Conservation (phyloP, 2,329 filamentous ascomycete genomes). For the Monosporascus sp. region DNA sequence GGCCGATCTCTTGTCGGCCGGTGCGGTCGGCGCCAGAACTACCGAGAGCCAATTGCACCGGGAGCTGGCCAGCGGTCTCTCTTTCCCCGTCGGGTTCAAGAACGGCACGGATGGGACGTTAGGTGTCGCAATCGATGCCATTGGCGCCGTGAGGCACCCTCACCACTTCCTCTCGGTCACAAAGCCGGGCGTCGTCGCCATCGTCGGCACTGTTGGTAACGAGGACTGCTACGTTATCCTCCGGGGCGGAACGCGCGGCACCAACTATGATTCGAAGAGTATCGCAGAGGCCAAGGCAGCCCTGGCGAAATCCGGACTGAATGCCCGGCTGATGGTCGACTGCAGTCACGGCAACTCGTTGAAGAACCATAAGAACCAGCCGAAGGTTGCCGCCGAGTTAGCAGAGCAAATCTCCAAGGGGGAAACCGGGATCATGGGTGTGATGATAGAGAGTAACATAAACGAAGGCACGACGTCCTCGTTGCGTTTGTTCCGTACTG, state of each 20-base stretch:
- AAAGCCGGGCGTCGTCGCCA: conserved; percentile 91
- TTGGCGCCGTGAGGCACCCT: conserved; percentile 84
- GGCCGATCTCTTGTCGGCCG: conserved; percentile 84
- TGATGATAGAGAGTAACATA: conserved; percentile 99
- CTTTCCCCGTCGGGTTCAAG: conserved; percentile 99
- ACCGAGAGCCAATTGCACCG: conserved; percentile 95
- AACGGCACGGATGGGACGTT: conserved; percentile 94
- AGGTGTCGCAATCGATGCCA: conserved; percentile 88
- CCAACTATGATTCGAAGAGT: conserved; percentile 86
- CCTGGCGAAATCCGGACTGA: conserved; percentile 68
- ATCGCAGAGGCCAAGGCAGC: conserved; percentile 79
- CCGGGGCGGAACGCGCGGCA: conserved; percentile 85
- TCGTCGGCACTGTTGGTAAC: conserved; percentile 91
- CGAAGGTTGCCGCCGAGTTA: conserved; percentile 78
- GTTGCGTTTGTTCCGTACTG: neutral
- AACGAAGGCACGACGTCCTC: conserved; percentile 65
- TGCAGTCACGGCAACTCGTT: conserved; percentile 95
- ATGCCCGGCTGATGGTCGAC: conserved; percentile 87
- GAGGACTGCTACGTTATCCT: conserved; percentile 97
- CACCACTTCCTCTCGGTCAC: conserved; percentile 98
- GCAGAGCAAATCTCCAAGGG: conserved; percentile 82
- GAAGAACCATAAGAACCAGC: conserved; percentile 97
- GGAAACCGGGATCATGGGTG: conserved; percentile 85
- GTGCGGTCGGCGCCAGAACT: conserved; percentile 91
- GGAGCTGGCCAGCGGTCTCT: conserved; percentile 87